Evolutionary conservation across 2,329 filamentous ascomycete species (phyloP), one percentile per base, ranked within the genome.

Genomic region (Colletotrichum tabaci): DNA sequence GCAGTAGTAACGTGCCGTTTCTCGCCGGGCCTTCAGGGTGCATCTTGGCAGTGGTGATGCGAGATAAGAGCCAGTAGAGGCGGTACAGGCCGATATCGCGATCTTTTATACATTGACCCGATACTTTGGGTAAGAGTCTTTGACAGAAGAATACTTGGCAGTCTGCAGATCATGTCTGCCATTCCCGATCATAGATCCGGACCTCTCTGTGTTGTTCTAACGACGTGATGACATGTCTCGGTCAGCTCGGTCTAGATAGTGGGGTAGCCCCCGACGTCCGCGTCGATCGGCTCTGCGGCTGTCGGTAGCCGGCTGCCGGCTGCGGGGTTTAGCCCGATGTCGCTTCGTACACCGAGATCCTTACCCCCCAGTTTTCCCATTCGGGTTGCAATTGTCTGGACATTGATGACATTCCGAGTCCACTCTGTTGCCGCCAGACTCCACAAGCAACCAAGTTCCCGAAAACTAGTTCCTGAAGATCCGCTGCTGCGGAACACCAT

Each of bases 291-390:
- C 69, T 63, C 49, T 18, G 65, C 69, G 69, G 69, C 66, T 71
- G 44, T 71, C 69, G 69, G 68, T 42, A 46, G 21, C 38, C 68
- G 68, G 53, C 16, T 63, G 65, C 65, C 68, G 68, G 58, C 23
- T 64, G 69, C 53, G 69, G 65, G 69, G 65, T 58, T 38, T 49
- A 35, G 65, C 69, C 69, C 65, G 69, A 71, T 68, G 67, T 68
- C 69, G 69, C 69, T 55, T 26, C 53, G 40, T 53, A 58, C 69
- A 64, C 69, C 69, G 69, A 71, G 58, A 71, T 67, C 69, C 69
- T 61, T 53, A n/a, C 56, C 63, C 42, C 35, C 68, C 64, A 62
- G 57, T 67, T 67, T 66, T 62, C 42, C 16, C 15, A n/a, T 35
- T 23, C 3, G 38, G 38, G 49, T 62, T 64, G 55, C 35, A 66